A percentile compares a stretch with the other conserved stretches of the same genome.
phyloP scores from a whole-genome alignment of 1,139 yeast genomes.

The Scheffersomyces cryptocercus region DNA sequence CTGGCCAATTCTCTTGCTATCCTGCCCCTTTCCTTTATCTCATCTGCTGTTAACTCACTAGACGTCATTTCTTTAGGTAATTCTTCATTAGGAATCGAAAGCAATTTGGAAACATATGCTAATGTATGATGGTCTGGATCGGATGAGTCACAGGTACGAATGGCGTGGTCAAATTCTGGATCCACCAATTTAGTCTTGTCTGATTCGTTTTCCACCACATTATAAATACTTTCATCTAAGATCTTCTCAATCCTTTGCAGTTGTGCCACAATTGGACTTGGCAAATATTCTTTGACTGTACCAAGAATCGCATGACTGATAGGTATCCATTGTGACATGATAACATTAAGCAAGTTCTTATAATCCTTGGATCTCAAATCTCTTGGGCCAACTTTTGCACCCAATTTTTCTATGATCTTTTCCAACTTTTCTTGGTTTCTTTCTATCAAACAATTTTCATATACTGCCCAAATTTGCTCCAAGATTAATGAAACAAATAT shows the following conservation, averaged over 20 bases:
- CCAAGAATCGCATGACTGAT: slow-evolving; percentile 82
- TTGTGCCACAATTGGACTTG: slow-evolving; percentile 83
- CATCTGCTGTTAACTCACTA: slow-evolving; percentile 50
- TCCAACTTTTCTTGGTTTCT: slow-evolving; percentile 71
- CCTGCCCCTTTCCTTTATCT: slow-evolving; percentile 65
- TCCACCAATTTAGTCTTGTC: slow-evolving; percentile 40
- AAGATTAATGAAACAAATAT: slow-evolving; percentile 84
- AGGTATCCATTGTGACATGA: slow-evolving; percentile 95
- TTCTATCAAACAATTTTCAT: slow-evolving; percentile 66
- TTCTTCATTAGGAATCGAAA: slow-evolving; percentile 81
- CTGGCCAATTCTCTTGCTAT: slow-evolving; percentile 70
- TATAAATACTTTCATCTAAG: slow-evolving; percentile 46
- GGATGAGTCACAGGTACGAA: slow-evolving; percentile 60
- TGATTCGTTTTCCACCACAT: slow-evolving; percentile 32
- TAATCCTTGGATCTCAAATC: slow-evolving; percentile 82
- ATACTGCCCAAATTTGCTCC: slow-evolving; percentile 92
- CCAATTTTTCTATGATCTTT: slow-evolving; percentile 71
- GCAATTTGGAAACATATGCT: slow-evolving; percentile 87
- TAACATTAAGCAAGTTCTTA: slow-evolving; percentile 58
- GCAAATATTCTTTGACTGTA: slow-evolving; percentile 81
- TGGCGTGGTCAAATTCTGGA: slow-evolving; percentile 49
- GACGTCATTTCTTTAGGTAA: slow-evolving; percentile 51
- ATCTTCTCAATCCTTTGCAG: slow-evolving; percentile 66
- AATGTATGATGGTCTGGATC: slow-evolving; percentile 58
- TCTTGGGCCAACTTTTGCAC: slow-evolving; percentile 68